Base-by-base conservation (phyloP, 192 early-diverging fungal genomes). In the Gamsiella multidivaricata region DNA sequence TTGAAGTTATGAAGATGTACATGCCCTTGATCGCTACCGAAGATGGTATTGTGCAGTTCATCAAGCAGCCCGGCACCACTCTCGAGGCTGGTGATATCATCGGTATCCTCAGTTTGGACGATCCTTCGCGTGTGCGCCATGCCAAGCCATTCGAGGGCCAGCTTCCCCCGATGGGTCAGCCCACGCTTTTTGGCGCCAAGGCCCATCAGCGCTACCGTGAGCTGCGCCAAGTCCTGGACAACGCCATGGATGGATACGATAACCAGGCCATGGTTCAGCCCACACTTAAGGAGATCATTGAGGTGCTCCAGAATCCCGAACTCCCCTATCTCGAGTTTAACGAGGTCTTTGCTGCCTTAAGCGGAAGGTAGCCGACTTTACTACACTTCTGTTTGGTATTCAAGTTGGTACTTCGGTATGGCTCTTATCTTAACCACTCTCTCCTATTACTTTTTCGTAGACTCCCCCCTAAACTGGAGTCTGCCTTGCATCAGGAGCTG, bases 1-100 rank as follows among this genome's bases (percentile, higher is more conserved):
- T 99, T 79, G 97, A 99, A 87, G 90, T 92, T 63, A 99, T 99
- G 97, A 99, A 99, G 87, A 99, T 99, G 97, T 97, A 97, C 84
- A 99, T 99, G 97, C 96, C 97, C 55, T 84, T 99, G 70, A 85
- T 96, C 23, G 94, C 96, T 33, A 80, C 88, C 28, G 96, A 98
- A 73, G 92, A 92, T 82, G 97, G 97, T 54, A 82, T 95, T 17
- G 92, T 97, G 42, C 90, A 93, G 79, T 92, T 95, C 75, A 89
- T 90, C 69, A 94, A 95, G 72, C 96, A 94, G 71, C 88, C 93
- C 17, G 95, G 95, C 37, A 88, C 92, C 42, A 82, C 93, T 7
- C 84, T 99, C 29, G 83, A 89, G 8, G 90, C 92, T 33, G 97
- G 96, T 68, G 97, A 99, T 72, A 91, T 99, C 53, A 92, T 99